Conservation (phyloP, 441 rosid genomes). For the Croton setiger region DNA sequence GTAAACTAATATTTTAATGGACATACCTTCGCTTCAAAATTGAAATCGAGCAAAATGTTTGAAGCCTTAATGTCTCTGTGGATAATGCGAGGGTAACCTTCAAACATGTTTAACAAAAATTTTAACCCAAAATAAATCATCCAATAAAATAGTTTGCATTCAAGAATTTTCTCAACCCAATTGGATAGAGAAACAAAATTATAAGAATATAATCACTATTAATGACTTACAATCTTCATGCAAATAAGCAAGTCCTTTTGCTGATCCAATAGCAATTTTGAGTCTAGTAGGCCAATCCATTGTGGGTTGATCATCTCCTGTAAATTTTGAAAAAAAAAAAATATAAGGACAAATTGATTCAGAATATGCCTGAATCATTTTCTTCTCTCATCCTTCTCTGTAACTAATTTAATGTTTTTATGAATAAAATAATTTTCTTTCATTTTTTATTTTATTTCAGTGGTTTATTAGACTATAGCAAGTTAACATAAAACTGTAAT, state of each 20-base stretch:
- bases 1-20: background rate
- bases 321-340: background rate
- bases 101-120: conserved; percentile 11
- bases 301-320: conserved; percentile 52
- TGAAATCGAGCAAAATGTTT: conserved; percentile 69
- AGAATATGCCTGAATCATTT: too few species aligned
- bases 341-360: too few species aligned
- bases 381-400: too few species aligned
- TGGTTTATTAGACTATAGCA: too few species aligned
- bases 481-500: too few species aligned
- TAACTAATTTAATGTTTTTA: too few species aligned
- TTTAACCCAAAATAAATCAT: too few species aligned
- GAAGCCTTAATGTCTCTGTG: conserved; percentile 86
- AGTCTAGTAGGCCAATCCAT: conserved; percentile 65
- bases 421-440: too few species aligned
- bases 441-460: too few species aligned
- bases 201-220: background rate
- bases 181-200: too few species aligned
- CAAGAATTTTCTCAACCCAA: background rate
- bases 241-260: conserved; percentile 86
- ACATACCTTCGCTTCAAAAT: conserved; percentile 65
- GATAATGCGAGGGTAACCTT: conserved; percentile 84
- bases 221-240: conserved; percentile 82
- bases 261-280: conserved; percentile 76
- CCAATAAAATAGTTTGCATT: too few species aligned